Base-by-base conservation (phyloP, 2,329 filamentous ascomycete genomes). In the Grosmannia serpens region DNA sequence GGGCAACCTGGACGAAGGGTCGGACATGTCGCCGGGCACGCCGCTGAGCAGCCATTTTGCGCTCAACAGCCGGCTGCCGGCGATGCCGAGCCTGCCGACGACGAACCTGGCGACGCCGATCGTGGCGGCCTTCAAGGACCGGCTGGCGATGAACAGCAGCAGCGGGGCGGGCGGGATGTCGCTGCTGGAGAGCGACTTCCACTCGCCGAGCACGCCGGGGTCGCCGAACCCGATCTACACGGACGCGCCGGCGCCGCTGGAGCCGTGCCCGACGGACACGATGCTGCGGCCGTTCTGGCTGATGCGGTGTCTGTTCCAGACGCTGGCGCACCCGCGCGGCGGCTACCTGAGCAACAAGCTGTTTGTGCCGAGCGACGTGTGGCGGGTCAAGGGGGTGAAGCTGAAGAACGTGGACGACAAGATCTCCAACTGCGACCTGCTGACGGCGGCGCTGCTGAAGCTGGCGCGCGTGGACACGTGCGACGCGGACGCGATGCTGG, bases 211-310 rank as follows among this genome's bases (percentile, higher is more conserved):
- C 31, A 78, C 73, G 35, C 80, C 87, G 1, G 84, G 84, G 4
- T 65, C 83, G n/a, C 83, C 86, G 3, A 85, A 86, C 59, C 75
- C 79, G 4, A 70, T 80, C n/a, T 75, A 77, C 15, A 67, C 75
- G 0, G 85, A 90, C 63, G 81, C 84, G 1, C 91, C 91, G 15
- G 80, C 86, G 26, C 83, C 90, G 0, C 79, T 99, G 6, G 94
- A 99, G 68, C 88, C 94, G 3, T 99, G 95, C 69, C 94, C 94
- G 1, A 89, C 87, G 41, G 90, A 95, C 47, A 86, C 87, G 60
- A 80, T 96, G 66, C 78, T 97, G n/a, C 85, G 94, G 24, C 95
- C 94, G 2, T 99, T 96, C 71, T 99, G 94, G 94, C 78, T 99
- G 51, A 96, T 99, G 89, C 85, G 94, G 58, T 91, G 88, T 62